These are phyloP conservation scores for Lichtheimia corymbifera DNA, from an alignment of 371 early-diverging fungal species.

Conservation along the genomic window DNA sequence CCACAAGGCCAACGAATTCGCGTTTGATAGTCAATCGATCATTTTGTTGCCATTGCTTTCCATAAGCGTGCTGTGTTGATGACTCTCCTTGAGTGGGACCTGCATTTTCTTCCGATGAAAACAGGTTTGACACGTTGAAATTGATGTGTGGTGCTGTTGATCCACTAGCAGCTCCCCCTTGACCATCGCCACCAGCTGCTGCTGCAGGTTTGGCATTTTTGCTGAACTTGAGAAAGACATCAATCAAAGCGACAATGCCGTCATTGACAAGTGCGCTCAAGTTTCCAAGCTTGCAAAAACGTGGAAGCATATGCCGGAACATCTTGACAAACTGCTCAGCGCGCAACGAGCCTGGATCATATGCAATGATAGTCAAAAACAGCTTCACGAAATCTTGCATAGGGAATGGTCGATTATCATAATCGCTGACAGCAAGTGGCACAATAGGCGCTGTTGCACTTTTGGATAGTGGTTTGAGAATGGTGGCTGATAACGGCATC, in stretches of 20 bases:
- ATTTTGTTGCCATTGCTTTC: slow-evolving; percentile 73
- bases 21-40: slow-evolving; percentile 61
- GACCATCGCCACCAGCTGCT: neutral
- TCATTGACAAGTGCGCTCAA: slow-evolving; percentile 45
- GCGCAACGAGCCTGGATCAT: slow-evolving; percentile 63
- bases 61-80: slow-evolving; percentile 51
- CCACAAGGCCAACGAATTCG: slow-evolving; percentile 57
- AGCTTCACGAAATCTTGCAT: slow-evolving; percentile 60
- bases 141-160: slow-evolving; percentile 10
- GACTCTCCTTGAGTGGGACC: neutral
- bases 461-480: slow-evolving; percentile 41
- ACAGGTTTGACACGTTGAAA: slow-evolving; percentile 11
- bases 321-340: slow-evolving; percentile 70
- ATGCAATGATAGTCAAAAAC: slow-evolving; percentile 67
- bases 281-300: slow-evolving; percentile 33
- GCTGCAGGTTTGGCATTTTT: slow-evolving; percentile 47
- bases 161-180: slow-evolving; percentile 3
- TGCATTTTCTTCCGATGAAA: neutral
- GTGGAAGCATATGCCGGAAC: slow-evolving; percentile 46
- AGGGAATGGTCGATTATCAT: slow-evolving; percentile 44
- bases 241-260: slow-evolving; percentile 57
- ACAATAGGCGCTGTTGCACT: slow-evolving; percentile 41
- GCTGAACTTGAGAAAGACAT: slow-evolving; percentile 58
- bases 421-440: slow-evolving; percentile 30
- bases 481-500: slow-evolving; percentile 35